phyloP scores from a whole-genome alignment of 805 yeast genomes.

The Ogataea naganishii region DNA sequence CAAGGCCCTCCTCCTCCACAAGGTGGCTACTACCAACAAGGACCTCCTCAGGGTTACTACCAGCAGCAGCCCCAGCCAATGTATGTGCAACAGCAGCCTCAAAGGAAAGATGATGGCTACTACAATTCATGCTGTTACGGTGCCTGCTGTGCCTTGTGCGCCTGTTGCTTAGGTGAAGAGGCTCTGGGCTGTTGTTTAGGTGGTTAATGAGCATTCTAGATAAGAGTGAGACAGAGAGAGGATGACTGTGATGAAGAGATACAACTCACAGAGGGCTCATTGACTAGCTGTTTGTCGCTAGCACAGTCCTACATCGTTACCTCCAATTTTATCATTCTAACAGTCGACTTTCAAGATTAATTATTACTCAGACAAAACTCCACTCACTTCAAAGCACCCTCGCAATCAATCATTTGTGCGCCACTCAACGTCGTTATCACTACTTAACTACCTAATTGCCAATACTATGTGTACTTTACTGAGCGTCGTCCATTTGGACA shows the following conservation, averaged over 20 bases:
- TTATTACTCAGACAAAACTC: no score
- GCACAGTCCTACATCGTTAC: no score
- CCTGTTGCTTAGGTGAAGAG: constrained; percentile 2
- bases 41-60: constrained; percentile 8
- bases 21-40: constrained; percentile 14
- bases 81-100: constrained; percentile 16
- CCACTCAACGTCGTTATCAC: no score
- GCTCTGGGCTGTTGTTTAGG: neutral
- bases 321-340: no score
- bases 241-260: neutral
- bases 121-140: constrained; percentile 8
- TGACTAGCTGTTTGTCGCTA: no score
- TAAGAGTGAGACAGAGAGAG: neutral
- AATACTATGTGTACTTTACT: neutral
- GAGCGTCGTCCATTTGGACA: neutral
- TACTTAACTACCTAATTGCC: no score
- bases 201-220: neutral
- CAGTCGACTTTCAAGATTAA: no score
- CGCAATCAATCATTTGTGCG: no score
- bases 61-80: constrained; percentile 16
- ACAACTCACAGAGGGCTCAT: neutral
- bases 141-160: constrained; percentile 4
- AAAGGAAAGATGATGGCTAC: constrained; percentile 10
- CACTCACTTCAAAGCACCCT: no score
- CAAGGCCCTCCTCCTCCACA: constrained; percentile 5